These are phyloP conservation scores for Dendrothele bispora DNA, from an alignment of 768 basidiomycete species.

Conservation along the genomic window DNA sequence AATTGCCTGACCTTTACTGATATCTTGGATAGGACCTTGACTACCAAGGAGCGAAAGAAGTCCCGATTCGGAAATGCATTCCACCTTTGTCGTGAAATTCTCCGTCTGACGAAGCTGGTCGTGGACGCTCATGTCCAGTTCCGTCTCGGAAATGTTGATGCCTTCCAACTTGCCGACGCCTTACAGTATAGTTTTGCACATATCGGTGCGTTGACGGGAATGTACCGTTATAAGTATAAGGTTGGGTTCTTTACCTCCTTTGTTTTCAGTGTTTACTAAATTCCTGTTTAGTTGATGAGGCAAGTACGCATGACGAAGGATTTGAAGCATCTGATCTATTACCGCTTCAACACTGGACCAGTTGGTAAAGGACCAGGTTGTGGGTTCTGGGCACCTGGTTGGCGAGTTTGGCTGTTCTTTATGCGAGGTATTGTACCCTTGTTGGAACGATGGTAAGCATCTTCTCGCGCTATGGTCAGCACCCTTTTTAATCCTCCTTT, in stretches of 20 bases:
- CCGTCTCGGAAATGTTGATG: constrained; percentile 97
- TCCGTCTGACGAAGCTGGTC: constrained; percentile 96
- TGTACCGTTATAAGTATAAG: constrained; percentile 99
- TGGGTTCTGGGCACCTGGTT: constrained; percentile 99
- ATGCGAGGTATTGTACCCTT: constrained; percentile 98
- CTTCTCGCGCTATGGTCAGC: not conserved
- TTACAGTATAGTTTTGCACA: constrained; percentile 97
- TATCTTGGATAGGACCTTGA: constrained; percentile 67
- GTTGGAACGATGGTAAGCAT: constrained; percentile 83
- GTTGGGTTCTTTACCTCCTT: constrained; percentile 33
- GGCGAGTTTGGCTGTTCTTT: constrained; percentile 99
- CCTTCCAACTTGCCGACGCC: constrained; percentile 98
- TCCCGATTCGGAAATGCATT: constrained; percentile 99
- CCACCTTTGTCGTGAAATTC: constrained; percentile 95
- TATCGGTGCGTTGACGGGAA: constrained; percentile 96
- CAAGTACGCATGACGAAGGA: constrained; percentile 99
- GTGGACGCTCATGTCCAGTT: constrained; percentile 99
- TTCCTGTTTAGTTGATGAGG: constrained; percentile 75
- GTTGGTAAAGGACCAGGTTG: constrained; percentile 99
- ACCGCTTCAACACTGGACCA: constrained; percentile 99
- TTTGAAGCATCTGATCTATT: constrained; percentile 96
- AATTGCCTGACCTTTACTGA: constrained; percentile 9
- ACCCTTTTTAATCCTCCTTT: constrained; percentile 1
- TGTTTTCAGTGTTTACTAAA: constrained; percentile 7
- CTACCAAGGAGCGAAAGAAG: constrained; percentile 99